Base-by-base conservation (phyloP, 1,284 basidiomycete genomes). In the Apiotrichum siamense region DNA sequence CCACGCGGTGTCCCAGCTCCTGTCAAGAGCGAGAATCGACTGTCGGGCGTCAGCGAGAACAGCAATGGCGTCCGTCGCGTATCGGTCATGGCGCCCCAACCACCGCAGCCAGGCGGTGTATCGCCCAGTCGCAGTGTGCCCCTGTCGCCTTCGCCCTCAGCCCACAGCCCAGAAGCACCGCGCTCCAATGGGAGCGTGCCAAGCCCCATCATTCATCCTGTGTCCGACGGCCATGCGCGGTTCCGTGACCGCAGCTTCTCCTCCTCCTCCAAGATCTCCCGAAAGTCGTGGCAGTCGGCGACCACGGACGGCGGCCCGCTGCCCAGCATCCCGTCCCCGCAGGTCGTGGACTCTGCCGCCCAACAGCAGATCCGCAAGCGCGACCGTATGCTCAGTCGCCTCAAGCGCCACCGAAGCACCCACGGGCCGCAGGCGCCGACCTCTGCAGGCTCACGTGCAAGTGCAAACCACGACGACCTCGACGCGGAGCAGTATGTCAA, bases 401-500 rank as follows among this genome's bases (percentile, higher is more conserved):
- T 49, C 27, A 38, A 32, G 27, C 26, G 41, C 4, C 41, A 43
- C 41, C 41, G 41, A 7, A 13, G 20, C 4, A n/a, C n/a, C n/a
- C n/a, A n/a, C n/a, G n/a, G n/a, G n/a, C n/a, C n/a, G n/a, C n/a
- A n/a, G n/a, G n/a, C 39, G 26, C 21, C 26, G 21, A 9, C 39
- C 3, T 2, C 9, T 4, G 20, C 37, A 18, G 7, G 3, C 15
- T 21, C 6, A 10, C 20, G 13, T 2, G 27, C 6, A 5, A 15
- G 3, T 2, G n/a, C 25, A 26, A 10, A 15, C 37, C 15, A 49
- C 21, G 35, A 35, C 4, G 66, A 69, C 29, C 52, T 53, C 18
- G 62, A 67, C 41, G 62, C 56, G 7, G 71, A 69, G 7, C 66
- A 70, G 43, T 75, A 67, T 45, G 69, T 75, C 45, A 75, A 75